Conservation (phyloP, 306 rosid genomes). For the Chamaecrista fasciculata region DNA sequence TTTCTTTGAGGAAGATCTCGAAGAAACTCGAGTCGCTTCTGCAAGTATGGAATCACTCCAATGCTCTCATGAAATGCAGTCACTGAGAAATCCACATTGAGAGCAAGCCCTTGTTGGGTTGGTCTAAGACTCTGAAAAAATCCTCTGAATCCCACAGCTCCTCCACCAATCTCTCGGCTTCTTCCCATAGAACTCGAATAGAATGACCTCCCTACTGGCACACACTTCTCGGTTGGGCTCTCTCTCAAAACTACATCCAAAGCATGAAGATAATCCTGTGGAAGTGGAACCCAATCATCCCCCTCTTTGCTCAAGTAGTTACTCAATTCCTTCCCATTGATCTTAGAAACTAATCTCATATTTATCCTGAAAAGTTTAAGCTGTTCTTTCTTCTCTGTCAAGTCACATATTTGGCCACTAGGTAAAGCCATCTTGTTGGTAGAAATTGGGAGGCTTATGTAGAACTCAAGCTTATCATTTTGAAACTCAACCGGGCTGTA, state of each 20-base stretch:
- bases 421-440: slow-evolving; percentile 37
- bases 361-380: slow-evolving; percentile 72
- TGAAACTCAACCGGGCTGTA: slow-evolving; percentile 80
- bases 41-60: slow-evolving; percentile 87
- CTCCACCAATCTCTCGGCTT: slow-evolving; percentile 84
- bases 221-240: slow-evolving; percentile 74
- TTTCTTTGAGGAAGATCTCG: slow-evolving; percentile 77
- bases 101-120: slow-evolving; percentile 93
- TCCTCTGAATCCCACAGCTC: slow-evolving; percentile 94
- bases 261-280: slow-evolving; percentile 97
- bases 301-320: slow-evolving; percentile 75
- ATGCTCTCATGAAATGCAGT: slow-evolving; percentile 96
- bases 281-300: slow-evolving; percentile 84
- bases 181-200: slow-evolving; percentile 84
- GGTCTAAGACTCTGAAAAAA: slow-evolving; percentile 98
- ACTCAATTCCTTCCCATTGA: slow-evolving; percentile 67
- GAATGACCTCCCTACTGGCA: slow-evolving; percentile 80
- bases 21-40: slow-evolving; percentile 85
- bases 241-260: slow-evolving; percentile 93
- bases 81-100: slow-evolving; percentile 91
- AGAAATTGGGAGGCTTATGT: slow-evolving; percentile 71
- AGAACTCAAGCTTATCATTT: slow-evolving; percentile 79
- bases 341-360: slow-evolving; percentile 75
- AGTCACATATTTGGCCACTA: slow-evolving; percentile 42
- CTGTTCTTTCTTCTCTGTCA: slow-evolving; percentile 46